Base-by-base conservation (phyloP, 225 moss, liverwort and hornwort genomes). In the Bryum argenteum region DNA sequence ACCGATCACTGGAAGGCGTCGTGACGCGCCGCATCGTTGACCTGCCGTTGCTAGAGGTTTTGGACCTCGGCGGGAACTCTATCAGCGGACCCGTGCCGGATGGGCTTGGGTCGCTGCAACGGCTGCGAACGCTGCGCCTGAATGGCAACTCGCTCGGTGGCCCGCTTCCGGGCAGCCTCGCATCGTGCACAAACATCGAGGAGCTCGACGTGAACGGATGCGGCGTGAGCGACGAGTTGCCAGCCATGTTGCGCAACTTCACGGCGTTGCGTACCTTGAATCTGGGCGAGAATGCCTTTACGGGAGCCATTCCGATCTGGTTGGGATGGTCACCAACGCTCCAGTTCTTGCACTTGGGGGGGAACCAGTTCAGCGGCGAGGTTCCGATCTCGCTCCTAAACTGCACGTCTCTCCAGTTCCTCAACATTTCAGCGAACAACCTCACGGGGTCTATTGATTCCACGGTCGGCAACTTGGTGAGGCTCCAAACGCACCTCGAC, bases 361-460 rank as follows among this genome's bases (percentile, higher is more conserved):
- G 80, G 5, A 88, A 88, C 19, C 23, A 3, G 18, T 71, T 88
- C 38, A 80, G 65, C 45, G 88, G 88, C 5, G 70, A 39, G 1
- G 22, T 88, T 11, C 88, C 88, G 12, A 55, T 54, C 16, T 64
- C 85, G 66, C 67, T 88, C 3, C 62, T 80, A 18, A 79, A 85
- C 60, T 73, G 79, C 23, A 66, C 75, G 3, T 68, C 78, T 19
- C 75, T 88, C 9, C 71, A 78, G 66, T 80, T 63, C 16, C 64
- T 88, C 11, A 80, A 82, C 33, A 15, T 88, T 28, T 88, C 88
- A 5, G 39, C 70, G 13, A 88, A 89, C 45, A 66, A 63, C 15
- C 58, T 89, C 43, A 89, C 85, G 66, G 88, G 88, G 22, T 72
- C 80, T 76, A 15, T 89, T 6, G 85, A 82, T 63, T 70, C 78